Percentiles rank a stretch among this genome's conserved stretches.
phyloP scores from a whole-genome alignment of 345 rosid genomes.

The Euphorbia lathyris region DNA sequence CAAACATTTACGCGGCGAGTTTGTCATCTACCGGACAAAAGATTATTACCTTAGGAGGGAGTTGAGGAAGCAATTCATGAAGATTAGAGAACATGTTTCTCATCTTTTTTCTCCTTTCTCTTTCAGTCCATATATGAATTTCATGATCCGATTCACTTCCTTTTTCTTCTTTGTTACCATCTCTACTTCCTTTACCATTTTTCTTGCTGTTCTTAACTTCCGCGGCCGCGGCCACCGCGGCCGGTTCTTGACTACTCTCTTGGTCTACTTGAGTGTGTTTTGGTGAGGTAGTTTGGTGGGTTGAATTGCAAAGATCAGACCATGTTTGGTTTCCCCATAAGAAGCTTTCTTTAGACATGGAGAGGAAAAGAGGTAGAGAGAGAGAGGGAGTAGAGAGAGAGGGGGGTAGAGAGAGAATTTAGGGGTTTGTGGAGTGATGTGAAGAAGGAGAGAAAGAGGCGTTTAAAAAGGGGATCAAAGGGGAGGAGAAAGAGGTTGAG shows the following conservation, averaged over 20 bases:
- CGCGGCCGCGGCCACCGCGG: background rate
- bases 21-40: too few relatives aligned
- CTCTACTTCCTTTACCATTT: slow-evolving; percentile 4
- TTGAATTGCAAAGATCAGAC: slow-evolving; percentile 34
- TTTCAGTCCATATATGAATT: slow-evolving; percentile 67
- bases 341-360: slow-evolving; percentile 26
- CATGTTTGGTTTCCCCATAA: slow-evolving; percentile 34
- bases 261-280: background rate
- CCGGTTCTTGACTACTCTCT: background rate
- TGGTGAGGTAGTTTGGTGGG: background rate
- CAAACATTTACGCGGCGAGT: too few relatives aligned
- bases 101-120: slow-evolving; percentile 85
- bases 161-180: slow-evolving; percentile 20
- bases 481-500: slow-evolving; percentile 24
- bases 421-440: background rate
- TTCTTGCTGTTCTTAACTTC: slow-evolving; percentile 6
- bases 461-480: slow-evolving; percentile 23
- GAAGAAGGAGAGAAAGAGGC: background rate
- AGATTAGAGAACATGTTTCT: slow-evolving; percentile 64
- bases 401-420: background rate
- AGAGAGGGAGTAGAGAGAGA: background rate
- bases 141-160: slow-evolving; percentile 44
- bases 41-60: slow-evolving; percentile 60
- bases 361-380: background rate
- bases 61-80: slow-evolving; percentile 73